Conservation (phyloP, 2,329 filamentous ascomycete species). For the Penicillium brasilianum region DNA sequence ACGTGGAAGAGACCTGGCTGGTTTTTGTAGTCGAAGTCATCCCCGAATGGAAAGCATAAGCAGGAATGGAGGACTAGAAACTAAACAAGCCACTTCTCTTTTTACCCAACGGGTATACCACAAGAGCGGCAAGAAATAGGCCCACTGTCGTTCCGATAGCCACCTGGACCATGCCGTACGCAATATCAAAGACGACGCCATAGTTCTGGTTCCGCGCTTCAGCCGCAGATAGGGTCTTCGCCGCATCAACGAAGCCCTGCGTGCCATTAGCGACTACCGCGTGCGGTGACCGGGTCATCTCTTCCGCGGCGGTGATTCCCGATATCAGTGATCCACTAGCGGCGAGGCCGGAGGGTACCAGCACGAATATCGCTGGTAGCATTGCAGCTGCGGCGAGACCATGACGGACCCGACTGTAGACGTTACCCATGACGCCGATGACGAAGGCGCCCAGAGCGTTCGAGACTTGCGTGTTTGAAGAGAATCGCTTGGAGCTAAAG, state of each 20-base stretch:
- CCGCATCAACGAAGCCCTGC: slow-evolving; percentile 31
- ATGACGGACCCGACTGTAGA: slow-evolving; percentile 74
- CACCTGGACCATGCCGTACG: slow-evolving; percentile 55
- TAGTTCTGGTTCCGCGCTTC: slow-evolving; percentile 47
- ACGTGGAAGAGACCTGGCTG: neutral
- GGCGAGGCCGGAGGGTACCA: slow-evolving; percentile 65
- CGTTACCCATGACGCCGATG: slow-evolving; percentile 77
- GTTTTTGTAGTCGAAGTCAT: neutral
- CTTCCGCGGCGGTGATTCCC: slow-evolving; percentile 62
- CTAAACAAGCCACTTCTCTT: slow-evolving; percentile 53
- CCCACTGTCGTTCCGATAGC: slow-evolving; percentile 55
- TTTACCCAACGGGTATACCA: slow-evolving; percentile 55
- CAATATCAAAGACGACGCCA: slow-evolving; percentile 50
- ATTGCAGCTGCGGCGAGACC: slow-evolving; percentile 83
- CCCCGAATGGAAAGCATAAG: neutral
- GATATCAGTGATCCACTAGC: slow-evolving; percentile 62
- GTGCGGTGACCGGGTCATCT: slow-evolving; percentile 49
- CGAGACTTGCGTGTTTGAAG: slow-evolving; percentile 73
- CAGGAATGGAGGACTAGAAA: slow-evolving; percentile 34
- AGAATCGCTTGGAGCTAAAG: slow-evolving; percentile 70
- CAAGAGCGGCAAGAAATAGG: slow-evolving; percentile 52
- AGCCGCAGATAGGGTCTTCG: slow-evolving; percentile 38
- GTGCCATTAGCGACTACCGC: slow-evolving; percentile 35
- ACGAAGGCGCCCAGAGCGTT: slow-evolving; percentile 78
- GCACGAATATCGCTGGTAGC: slow-evolving; percentile 81